Conservation (phyloP, 345 rosid species). For the Populus davidiana region DNA sequence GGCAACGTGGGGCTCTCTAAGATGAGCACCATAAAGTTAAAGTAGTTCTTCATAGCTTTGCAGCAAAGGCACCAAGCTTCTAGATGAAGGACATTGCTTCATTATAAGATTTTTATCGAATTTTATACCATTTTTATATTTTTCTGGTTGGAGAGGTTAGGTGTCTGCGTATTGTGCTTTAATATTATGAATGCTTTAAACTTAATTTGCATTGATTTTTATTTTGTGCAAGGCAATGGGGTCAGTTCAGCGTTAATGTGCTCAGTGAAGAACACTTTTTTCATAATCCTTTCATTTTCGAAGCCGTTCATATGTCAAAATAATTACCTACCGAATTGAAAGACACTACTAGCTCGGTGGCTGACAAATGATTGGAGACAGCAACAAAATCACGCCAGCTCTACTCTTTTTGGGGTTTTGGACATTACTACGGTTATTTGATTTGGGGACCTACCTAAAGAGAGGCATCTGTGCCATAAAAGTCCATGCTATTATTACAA, state of each 20-base stretch:
- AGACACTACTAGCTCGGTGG: constrained; percentile 32
- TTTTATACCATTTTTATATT: not conserved
- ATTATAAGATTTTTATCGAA: no score
- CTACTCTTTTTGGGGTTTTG: constrained; percentile 6
- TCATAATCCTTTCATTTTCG: constrained; percentile 4
- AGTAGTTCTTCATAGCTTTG: no score
- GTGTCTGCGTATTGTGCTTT: not conserved
- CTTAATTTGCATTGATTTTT: not conserved
- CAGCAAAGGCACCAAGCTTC: no score
- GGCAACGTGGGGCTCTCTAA: no score
- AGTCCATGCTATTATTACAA: constrained; percentile 49
- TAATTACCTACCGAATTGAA: constrained; percentile 25
- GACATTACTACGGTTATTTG: constrained; percentile 17
- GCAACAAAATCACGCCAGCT: constrained; percentile 31
- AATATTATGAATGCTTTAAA: constrained; percentile 9
- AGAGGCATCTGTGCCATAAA: constrained; percentile 34
- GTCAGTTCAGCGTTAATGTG: not conserved
- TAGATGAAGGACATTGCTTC: no score
- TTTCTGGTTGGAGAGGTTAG: constrained; percentile 8
- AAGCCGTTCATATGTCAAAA: constrained; percentile 27
- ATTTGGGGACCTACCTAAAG: constrained; percentile 36
- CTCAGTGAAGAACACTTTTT: not conserved
- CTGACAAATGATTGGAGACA: constrained; percentile 46
- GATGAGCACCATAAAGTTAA: no score
- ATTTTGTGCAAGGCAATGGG: not conserved